Evolutionary conservation across 2,329 filamentous ascomycete genomes (phyloP), one percentile per base, ranked within the genome.

Genomic region (Curvularia hawaiiensis): DNA sequence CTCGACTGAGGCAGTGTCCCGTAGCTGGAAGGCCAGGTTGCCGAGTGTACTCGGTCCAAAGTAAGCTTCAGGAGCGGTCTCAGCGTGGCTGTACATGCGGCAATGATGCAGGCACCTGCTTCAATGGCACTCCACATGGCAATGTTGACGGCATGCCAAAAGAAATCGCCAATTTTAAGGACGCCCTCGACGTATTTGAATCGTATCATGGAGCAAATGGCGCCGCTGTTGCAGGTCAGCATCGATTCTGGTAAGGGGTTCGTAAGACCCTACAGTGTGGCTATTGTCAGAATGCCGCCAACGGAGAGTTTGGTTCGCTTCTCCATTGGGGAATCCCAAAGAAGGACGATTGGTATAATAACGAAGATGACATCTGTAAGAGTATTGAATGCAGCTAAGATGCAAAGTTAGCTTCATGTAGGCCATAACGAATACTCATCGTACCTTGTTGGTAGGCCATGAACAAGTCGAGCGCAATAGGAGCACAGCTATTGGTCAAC

Each of bases 301-400:
- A 87, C 74, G 0, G 83, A 82, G 10, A 81, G 40, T 65, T 87
- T 88, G 2, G 79, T 80, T 49, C 77, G 78, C 12, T 64, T 64
- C 45, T 80, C 79, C 81, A 88, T 86, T 57, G 85, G 82, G 40
- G 86, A 70, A 31, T 82, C 79, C 76, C 79, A 83, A 3, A 88
- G 77, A 2, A 89, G 71, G 35, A 81, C 77, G 3, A 83, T 75
- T 0, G 75, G 74, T 4, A 77, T 54, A 7, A 61, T 16, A 3
- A 71, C 59, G 22, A 76, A 75, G 2, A 73, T 53, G 11, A 70
- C 58, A 43, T 77, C 74, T 0, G 74, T 75, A 16, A 73, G 33
- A 0, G 72, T 70, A 14, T 67, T 70, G 28, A 75, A 59, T 1
- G 67, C 58, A 16, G 73, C 72, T 66, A 16, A 28, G 18, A 3